Base-by-base conservation (phyloP, 164 flowering plant species). In the Macadamia tetraphylla region DNA sequence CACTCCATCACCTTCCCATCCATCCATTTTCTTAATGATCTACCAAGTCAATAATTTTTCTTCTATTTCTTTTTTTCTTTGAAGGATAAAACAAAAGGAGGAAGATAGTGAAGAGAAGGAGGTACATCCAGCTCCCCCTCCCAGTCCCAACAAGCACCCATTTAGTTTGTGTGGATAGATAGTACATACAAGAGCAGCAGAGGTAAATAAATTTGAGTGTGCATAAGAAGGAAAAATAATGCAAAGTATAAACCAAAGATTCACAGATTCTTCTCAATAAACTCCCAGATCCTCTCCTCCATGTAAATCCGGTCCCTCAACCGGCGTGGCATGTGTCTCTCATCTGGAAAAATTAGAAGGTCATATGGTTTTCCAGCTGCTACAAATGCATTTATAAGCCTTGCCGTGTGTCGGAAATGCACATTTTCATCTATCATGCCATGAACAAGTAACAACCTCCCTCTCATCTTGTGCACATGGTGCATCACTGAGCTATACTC, bases 401-500 rank as follows among this genome's bases (percentile, higher is more conserved):
- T 83, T 12, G 97, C 97, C 0, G 98, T 91, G 84, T 94, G 98
- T 76, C 98, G 78, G 62, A 94, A 94, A 68, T 94, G 98, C 63
- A 94, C 97, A 63, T 94, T 94, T 56, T 94, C 98, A 29, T 94
- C 97, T 7, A 92, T 92, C 97, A 94, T 90, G 30, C 98, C 98
- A 70, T 94, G 97, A 62, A 94, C 94, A 29, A 94, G 76, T 67
- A 94, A 62, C 80, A 94, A 67, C 68, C 70, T 90, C 3, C 97
- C 98, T 64, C 80, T 83, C 66, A 90, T 71, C 30, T 83, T 85
- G 48, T 73, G 65, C 13, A 89, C 86, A 68, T 94, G 97, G 62
- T 82, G 82, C 92, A 90, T 87, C 67, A 94, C 85, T 0, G 94
- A 85, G 71, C 94, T 68, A 35, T 67, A 42, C 67, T 80, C 81